Percentiles rank a stretch among this genome's conserved stretches.
Conservation (phyloP, 2,329 filamentous ascomycete genomes). For the Colletotrichum euphorbiae region DNA sequence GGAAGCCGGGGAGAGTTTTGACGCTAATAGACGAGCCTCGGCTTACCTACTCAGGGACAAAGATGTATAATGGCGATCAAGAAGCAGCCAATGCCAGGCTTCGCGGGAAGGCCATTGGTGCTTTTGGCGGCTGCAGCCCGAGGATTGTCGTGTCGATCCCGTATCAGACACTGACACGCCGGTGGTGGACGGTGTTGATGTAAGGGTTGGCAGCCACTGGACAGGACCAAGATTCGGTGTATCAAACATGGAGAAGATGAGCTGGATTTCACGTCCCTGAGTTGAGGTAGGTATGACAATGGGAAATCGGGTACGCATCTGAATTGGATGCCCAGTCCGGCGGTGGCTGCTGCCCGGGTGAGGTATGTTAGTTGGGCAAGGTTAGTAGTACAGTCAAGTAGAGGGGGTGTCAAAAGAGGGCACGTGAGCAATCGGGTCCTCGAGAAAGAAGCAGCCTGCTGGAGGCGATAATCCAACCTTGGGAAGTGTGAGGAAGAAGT, state of each 20-base stretch:
- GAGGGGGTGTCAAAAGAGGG: neutral
- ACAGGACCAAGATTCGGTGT: neutral
- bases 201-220: neutral
- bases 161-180: neutral
- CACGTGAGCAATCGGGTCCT: conserved; percentile 7
- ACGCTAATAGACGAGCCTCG: conserved; percentile 18
- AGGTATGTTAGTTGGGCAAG: too few relatives aligned
- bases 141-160: conserved; percentile 12
- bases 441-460: conserved; percentile 7
- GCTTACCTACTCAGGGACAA: conserved; percentile 33
- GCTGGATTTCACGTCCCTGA: neutral
- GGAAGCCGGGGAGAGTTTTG: neutral
- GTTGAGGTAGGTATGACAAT: neutral
- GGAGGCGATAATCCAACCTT: conserved; percentile 1
- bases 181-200: neutral
- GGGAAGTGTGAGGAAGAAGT: too few relatives aligned
- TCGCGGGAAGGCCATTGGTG: neutral
- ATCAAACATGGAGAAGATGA: neutral
- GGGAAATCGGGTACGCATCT: neutral
- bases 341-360: neutral
- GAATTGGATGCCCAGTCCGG: neutral
- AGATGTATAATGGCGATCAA: neutral
- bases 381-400: too few relatives aligned
- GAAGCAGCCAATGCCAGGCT: conserved; percentile 21
- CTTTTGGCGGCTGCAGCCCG: neutral